Percentiles rank a stretch among this genome's conserved stretches.
These are phyloP conservation scores for Purpureocillium takamizusanense DNA, from an alignment of 2,329 filamentous ascomycete species.

Conservation along the genomic window DNA sequence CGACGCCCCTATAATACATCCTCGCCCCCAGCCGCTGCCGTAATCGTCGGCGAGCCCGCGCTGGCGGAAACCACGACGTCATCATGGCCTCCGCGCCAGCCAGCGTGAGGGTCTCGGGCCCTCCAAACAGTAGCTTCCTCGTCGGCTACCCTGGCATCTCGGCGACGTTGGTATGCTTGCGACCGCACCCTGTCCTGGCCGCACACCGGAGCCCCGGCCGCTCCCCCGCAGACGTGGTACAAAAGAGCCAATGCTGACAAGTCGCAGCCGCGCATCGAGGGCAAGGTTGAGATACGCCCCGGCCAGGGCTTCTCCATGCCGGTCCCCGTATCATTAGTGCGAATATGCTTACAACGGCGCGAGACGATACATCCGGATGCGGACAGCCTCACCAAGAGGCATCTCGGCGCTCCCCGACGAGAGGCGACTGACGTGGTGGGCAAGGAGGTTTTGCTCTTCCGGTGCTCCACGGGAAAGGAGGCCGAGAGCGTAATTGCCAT, in stretches of 20 bases:
- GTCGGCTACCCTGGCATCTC: conserved; percentile 98
- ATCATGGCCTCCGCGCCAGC: conserved; percentile 25
- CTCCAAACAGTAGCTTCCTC: conserved; percentile 92
- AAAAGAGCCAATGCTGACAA: neutral
- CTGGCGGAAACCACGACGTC: conserved; percentile 9
- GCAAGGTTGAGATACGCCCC: conserved; percentile 92
- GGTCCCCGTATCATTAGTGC: conserved; percentile 84
- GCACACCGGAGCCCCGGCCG: neutral
- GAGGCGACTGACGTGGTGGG: conserved; percentile 90
- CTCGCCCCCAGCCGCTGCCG: neutral
- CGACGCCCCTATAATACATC: neutral
- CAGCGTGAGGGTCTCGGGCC: conserved; percentile 85
- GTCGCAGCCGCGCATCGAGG: conserved; percentile 86
- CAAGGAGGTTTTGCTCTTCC: conserved; percentile 88
- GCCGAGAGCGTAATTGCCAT: conserved; percentile 85
- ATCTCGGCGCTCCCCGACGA: conserved; percentile 79
- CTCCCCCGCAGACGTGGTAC: conserved; percentile 2
- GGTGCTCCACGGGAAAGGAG: conserved; percentile 75
- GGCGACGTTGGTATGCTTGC: conserved; percentile 74
- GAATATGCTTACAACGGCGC: conserved; percentile 84
- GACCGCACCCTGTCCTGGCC: conserved; percentile 9
- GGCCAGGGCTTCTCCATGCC: conserved; percentile 78
- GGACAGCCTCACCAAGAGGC: conserved; percentile 87
- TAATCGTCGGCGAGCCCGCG: conserved; percentile 4
- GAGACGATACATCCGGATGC: conserved; percentile 96